Conservation (phyloP, 2,329 filamentous ascomycete genomes). For the Teratosphaeria viscida region DNA sequence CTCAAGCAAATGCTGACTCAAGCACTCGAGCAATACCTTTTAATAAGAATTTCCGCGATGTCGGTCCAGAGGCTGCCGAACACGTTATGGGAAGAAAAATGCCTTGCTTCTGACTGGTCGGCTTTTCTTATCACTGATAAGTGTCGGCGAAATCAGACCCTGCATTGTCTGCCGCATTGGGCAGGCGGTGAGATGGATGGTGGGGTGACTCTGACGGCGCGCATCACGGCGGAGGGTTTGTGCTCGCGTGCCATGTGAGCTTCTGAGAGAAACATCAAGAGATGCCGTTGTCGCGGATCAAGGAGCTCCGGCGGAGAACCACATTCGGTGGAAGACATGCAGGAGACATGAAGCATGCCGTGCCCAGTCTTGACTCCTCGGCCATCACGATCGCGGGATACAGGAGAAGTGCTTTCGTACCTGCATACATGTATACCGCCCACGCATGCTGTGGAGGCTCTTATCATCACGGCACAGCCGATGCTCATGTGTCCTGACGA, state of each 20-base stretch:
- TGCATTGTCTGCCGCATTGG: neutral
- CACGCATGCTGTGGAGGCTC: neutral
- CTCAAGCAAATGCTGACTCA: neutral
- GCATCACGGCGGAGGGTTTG: neutral
- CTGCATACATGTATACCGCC: neutral
- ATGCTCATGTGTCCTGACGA: neutral
- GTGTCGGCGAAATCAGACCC: neutral
- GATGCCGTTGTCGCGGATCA: neutral
- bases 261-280: neutral
- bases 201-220: neutral
- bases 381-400: neutral
- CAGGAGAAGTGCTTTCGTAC: neutral
- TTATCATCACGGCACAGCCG: neutral
- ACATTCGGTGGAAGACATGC: neutral
- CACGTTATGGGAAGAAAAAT: neutral
- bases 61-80: neutral
- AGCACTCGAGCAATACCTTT: neutral
- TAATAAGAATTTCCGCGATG: neutral
- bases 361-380: neutral
- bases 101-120: neutral
- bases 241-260: neutral
- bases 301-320: neutral
- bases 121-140: neutral
- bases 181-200: neutral
- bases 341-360: neutral